A percentile compares a stretch with the other conserved stretches of the same genome.
These are phyloP conservation scores for Daldinia loculata DNA, from an alignment of 495 filamentous ascomycete species.

Conservation along the genomic window DNA sequence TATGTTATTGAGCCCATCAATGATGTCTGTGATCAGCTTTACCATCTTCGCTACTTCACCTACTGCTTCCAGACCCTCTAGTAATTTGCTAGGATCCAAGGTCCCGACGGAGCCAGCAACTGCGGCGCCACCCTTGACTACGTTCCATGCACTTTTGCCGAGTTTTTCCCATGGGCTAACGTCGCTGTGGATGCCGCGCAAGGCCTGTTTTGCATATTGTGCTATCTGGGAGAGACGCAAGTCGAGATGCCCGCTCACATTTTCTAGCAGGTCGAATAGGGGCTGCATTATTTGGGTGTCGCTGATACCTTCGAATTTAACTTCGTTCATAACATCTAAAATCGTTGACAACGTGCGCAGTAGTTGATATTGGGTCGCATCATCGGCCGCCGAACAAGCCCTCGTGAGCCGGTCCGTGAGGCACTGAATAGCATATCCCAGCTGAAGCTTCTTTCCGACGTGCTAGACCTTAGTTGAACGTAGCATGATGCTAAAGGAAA, in stretches of 20 bases:
- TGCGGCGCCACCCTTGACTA: not conserved
- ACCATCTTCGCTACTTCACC: not conserved
- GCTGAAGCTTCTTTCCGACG: not conserved
- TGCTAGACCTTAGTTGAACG: not conserved
- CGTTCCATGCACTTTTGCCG: not conserved
- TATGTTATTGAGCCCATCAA: not conserved
- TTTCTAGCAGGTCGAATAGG: not conserved
- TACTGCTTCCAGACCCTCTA: not conserved
- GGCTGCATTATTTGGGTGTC: not conserved
- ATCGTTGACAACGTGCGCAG: not conserved
- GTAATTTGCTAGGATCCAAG: not conserved
- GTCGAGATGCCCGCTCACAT: not conserved
- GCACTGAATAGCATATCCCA: not conserved
- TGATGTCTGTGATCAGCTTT: not conserved
- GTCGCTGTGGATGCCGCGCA: not conserved
- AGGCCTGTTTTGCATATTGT: not conserved
- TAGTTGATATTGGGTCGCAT: not conserved
- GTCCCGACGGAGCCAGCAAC: not conserved
- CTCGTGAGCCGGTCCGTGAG: not conserved
- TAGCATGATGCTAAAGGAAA: not conserved
- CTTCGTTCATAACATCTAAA: not conserved
- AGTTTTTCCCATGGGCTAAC: not conserved
- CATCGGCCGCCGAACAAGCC: not conserved
- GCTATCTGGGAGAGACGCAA: not conserved
- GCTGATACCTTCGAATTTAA: not conserved